Evolutionary conservation across 2,329 filamentous ascomycete species (phyloP), one percentile per base, ranked within the genome.

Genomic region (Pseudofabraea citricarpa): DNA sequence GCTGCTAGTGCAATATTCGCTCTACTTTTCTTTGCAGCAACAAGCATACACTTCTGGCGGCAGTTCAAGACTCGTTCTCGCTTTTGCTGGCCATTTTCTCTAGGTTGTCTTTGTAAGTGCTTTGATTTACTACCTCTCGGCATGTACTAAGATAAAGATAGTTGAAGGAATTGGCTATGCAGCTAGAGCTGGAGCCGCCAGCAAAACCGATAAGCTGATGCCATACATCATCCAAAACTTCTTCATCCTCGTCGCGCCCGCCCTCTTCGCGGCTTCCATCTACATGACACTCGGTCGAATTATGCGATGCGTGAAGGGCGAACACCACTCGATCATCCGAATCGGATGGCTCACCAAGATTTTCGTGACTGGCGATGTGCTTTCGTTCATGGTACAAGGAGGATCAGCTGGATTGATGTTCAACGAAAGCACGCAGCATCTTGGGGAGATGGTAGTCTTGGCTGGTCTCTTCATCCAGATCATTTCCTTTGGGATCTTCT

Each of bases 401-500:
- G 62, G 56, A 9, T 45, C 43, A 10, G 56, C 57, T 5, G 55
- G 56, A 2, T 44, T 65, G 61, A 21, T 73, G 50, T 48, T 61
- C 1, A 48, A 55, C 2, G 56, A 61, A 0, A 56, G 56, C 1
- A 49, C 35, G 19, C 59, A 50, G 10, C 56, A 67, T 20, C 58
- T 61, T 10, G 75, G 72, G n/a, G 57, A 75, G 49, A 67, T 71
- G 15, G 63, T 82, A 38, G 71, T 83, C n/a, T 59, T 82, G 6
- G 71, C 52, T 1, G 79, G 80, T 2, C 62, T 84, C 2, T 56
- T 74, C 23, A 57, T 81, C 13, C 80, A 84, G 54, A 66, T 84
- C 19, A 29, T 76, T 32, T 69, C 76, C 43, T 81, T 83, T 48
- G 68, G 66, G 18, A 60, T 81, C 26, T 84, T 83, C 53, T 59